Percentiles rank a stretch among this genome's conserved stretches.
phyloP scores from a whole-genome alignment of 257 asterid species.

The Solanum piurae region DNA sequence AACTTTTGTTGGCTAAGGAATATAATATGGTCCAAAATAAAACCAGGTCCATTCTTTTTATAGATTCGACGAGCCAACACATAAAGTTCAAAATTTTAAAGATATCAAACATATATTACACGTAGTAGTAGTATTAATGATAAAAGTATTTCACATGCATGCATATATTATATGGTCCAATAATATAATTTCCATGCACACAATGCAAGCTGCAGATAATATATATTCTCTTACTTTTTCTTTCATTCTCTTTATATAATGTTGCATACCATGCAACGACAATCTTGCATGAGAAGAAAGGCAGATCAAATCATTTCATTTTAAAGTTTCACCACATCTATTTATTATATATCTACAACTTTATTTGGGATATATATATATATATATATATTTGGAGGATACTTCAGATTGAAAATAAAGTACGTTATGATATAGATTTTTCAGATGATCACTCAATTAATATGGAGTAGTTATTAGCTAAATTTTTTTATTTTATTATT shows the following conservation, averaged over 20 bases:
- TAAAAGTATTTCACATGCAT: neutral
- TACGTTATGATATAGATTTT: neutral
- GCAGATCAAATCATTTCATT: slow-evolving; percentile 3
- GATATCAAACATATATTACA: neutral
- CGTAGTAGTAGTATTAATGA: neutral
- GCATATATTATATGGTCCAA: neutral
- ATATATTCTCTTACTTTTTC: neutral
- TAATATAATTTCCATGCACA: neutral
- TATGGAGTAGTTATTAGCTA: neutral
- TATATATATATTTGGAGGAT: neutral
- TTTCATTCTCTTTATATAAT: neutral
- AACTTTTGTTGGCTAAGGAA: neutral
- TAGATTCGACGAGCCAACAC: slow-evolving; percentile 1
- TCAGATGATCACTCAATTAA: neutral
- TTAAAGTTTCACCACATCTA: neutral
- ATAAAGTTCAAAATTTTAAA: slow-evolving; percentile 9
- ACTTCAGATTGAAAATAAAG: neutral
- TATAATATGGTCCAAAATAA: neutral
- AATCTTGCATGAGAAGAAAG: slow-evolving; percentile 23
- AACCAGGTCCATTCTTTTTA: neutral
- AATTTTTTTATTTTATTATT: too few relatives aligned
- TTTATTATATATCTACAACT: neutral
- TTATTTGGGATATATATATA: neutral
- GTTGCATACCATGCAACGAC: slow-evolving; percentile 14
- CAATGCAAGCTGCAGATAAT: neutral